These are phyloP conservation scores for Sanguinoderma infundibulare DNA, from an alignment of 1,284 basidiomycete species.

Conservation along the genomic window DNA sequence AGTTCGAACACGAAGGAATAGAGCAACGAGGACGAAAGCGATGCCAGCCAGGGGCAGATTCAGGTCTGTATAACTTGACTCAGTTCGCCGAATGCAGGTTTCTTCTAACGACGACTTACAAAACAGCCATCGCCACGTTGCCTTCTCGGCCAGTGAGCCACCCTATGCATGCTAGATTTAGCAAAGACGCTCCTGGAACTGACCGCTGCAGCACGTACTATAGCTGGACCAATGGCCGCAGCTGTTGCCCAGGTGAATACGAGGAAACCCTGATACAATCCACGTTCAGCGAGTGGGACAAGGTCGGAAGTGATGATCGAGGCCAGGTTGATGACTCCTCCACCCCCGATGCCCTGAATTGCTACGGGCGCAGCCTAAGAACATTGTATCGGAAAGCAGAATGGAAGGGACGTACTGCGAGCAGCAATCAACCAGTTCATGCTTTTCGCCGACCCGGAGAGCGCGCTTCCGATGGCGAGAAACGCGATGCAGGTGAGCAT, in stretches of 20 bases:
- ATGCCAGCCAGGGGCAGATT: constrained; percentile 42
- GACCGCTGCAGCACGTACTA: not conserved
- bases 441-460: constrained; percentile 46
- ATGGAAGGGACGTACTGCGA: constrained; percentile 13
- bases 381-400: not conserved
- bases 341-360: constrained; percentile 45
- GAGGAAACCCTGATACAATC: constrained; percentile 40
- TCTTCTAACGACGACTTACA: too few species aligned
- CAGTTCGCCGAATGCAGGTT: too few species aligned
- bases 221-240: constrained; percentile 35
- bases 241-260: constrained; percentile 40
- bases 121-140: constrained; percentile 36
- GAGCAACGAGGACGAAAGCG: constrained; percentile 37
- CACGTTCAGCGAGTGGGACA: constrained; percentile 41
- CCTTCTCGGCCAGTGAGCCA: constrained; percentile 25
- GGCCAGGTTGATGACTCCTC: constrained; percentile 38
- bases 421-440: constrained; percentile 49
- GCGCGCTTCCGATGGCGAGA: constrained; percentile 33
- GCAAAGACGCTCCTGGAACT: not conserved
- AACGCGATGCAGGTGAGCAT: constrained; percentile 27
- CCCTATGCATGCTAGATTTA: too few species aligned
- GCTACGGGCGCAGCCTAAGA: not conserved
- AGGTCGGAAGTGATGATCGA: constrained; percentile 43
- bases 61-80: constrained; percentile 29
- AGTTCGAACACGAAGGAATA: constrained; percentile 37